Base-by-base conservation (phyloP, 2,329 filamentous ascomycete species). In the Exophiala sideris region DNA sequence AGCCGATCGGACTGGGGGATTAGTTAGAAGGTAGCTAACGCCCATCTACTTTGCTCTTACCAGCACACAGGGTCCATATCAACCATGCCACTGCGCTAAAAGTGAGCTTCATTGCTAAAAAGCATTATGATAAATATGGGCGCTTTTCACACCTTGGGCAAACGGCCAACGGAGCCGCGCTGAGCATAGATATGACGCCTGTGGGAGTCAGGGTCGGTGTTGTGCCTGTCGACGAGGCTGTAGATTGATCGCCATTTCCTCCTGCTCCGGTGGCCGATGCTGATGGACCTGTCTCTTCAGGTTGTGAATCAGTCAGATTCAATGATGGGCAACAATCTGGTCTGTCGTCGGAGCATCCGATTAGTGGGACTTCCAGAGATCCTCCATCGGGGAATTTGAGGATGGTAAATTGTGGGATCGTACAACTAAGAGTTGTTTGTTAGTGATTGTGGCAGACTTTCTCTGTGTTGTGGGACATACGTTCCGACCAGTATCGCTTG, bases 321-420 rank as follows among this genome's bases (percentile, higher is more conserved):
- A 58, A 48, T 1, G 56, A 58, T 7, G 56, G 56, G 20, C 56
- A 59, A 39, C 56, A 59, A n/a, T 59, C 56, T 29, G 56, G 56
- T 18, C 56, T 49, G 12, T 59, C 53, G 24, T 59, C 56, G 21
- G 56, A 59, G 46, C 56, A 59, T 3, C 56, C 56, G 5, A 59
- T 44, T 18, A 59, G 36, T 16, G 56, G 56, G 9, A 59, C 56
- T 50, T 56, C 56, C 16, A 59, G 41, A 16, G 50, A 44, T 11
- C 44, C 46, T 24, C 56, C 56, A 44, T 59, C 39, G 4, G 52
- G 48, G 32, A 56, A 59, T 6, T 14, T 49, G n/a, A 59, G 40
- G 34, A 56, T 52, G 10, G 56, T 59, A 32, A 50, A 59, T 32
- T 45, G 45, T 34, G 56, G 48, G 24, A 59, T 45, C 6, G 29